A percentile compares a stretch with the other conserved stretches of the same genome.
Conservation (phyloP, 1,139 yeast species). For the Entelexis paramagnoliae region DNA sequence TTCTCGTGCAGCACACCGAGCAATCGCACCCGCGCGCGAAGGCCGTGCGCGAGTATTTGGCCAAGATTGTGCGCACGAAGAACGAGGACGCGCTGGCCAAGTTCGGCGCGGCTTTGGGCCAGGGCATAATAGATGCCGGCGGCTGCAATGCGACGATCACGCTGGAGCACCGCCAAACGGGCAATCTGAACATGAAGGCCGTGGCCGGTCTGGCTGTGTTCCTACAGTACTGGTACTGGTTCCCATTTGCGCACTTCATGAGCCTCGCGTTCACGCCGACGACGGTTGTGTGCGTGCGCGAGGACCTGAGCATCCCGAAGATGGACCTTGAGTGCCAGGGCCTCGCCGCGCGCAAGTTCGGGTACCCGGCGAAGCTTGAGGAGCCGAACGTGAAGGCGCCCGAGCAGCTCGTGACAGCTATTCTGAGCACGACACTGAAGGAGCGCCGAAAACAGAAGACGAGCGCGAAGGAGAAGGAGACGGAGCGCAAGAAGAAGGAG, state of each 20-base stretch:
- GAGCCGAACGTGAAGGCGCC: conserved; percentile 73
- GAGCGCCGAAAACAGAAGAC: conserved; percentile 49
- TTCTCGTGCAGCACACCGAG: conserved; percentile 88
- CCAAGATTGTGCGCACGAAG: conserved; percentile 68
- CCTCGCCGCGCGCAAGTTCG: conserved; percentile 63
- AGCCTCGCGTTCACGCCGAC: conserved; percentile 91
- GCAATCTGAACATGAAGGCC: conserved; percentile 80
- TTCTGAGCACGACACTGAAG: conserved; percentile 87
- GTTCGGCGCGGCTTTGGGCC: conserved; percentile 95
- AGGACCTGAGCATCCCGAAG: conserved; percentile 78
- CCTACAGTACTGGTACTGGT: conserved; percentile 97
- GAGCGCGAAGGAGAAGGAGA: conserved; percentile 25
- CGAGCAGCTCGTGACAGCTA: conserved; percentile 87
- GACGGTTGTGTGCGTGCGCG: conserved; percentile 74
- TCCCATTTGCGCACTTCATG: conserved; percentile 88
- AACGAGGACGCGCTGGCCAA: conserved; percentile 96
- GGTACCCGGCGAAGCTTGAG: conserved; percentile 82
- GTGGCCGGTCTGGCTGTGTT: conserved; percentile 87
- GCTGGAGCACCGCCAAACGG: conserved; percentile 81
- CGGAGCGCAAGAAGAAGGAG: conserved; percentile 25
- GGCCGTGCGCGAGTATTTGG: conserved; percentile 61
- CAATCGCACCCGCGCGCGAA: conserved; percentile 70
- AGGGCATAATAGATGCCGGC: conserved; percentile 97
- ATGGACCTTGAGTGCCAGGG: conserved; percentile 66
- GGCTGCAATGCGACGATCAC: conserved; percentile 96